These are phyloP conservation scores for Xylaria digitata DNA, from an alignment of 2,329 filamentous ascomycete genomes.

Conservation along the genomic window DNA sequence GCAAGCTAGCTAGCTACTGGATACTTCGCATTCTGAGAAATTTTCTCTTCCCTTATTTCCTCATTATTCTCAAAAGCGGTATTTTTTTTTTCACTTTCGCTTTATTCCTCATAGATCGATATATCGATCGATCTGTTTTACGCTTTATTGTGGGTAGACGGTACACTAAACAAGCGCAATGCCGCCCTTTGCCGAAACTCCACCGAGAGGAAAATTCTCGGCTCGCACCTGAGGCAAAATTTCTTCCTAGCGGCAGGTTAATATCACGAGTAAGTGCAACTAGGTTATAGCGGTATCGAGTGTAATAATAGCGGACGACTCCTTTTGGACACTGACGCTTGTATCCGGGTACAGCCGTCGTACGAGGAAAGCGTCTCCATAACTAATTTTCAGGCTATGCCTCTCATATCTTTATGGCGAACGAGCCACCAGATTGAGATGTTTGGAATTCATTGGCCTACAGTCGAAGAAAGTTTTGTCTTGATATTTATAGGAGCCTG, in stretches of 20 bases:
- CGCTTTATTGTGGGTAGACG: background rate
- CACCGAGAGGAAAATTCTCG: conserved; percentile 38
- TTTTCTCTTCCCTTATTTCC: too few species aligned
- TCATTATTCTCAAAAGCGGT: background rate
- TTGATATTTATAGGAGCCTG: too few species aligned
- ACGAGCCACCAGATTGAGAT: too few species aligned
- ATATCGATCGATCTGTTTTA: conserved; percentile 27
- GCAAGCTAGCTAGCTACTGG: background rate
- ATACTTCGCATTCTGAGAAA: background rate
- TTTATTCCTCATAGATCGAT: conserved; percentile 8
- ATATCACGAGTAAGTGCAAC: conserved; percentile 8
- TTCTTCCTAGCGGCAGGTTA: background rate
- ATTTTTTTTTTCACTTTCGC: background rate
- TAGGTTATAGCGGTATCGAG: background rate
- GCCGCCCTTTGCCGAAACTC: conserved; percentile 45
- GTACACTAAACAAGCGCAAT: conserved; percentile 30
- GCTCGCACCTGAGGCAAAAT: conserved; percentile 1
- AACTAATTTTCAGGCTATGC: background rate
- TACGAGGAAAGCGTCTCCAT: conserved; percentile 4
- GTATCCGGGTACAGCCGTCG: conserved; percentile 23
- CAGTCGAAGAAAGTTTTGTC: too few species aligned
- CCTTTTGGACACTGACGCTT: conserved; percentile 17
- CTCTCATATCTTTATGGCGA: background rate
- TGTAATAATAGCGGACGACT: conserved; percentile 15
- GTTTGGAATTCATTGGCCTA: too few species aligned